Percentiles rank a stretch among this genome's conserved stretches.
Conservation (phyloP, 176 grass and related monocot genomes). For the Chrysopogon serrulatus region DNA sequence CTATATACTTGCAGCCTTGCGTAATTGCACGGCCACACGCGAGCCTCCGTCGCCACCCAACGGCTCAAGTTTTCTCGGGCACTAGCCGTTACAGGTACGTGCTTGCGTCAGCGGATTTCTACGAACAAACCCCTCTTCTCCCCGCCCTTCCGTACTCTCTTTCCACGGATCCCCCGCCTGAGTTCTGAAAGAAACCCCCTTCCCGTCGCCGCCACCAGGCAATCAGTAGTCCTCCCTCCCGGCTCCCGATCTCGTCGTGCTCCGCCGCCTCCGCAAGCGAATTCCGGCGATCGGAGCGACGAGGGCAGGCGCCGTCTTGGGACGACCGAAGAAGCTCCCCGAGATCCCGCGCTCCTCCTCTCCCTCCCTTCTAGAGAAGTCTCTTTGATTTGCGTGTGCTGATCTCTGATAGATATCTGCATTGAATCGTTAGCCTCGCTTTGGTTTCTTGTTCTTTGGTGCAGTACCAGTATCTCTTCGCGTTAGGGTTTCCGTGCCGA, state of each 20-base stretch:
- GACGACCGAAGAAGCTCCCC: constrained; percentile 10
- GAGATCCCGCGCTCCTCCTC: neutral
- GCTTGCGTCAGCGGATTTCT: no score
- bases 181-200: neutral
- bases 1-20: no score
- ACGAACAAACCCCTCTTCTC: no score
- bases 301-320: neutral
- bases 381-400: neutral
- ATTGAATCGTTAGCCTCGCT: neutral
- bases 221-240: neutral
- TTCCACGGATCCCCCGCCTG: neutral
- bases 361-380: neutral
- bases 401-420: neutral
- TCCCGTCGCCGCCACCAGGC: neutral
- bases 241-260: neutral
- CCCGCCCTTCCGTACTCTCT: neutral
- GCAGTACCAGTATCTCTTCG: neutral
- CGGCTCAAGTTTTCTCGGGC: neutral
- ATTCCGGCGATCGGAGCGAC: neutral
- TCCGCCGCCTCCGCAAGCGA: neutral
- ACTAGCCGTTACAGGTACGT: constrained; percentile 7
- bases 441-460: constrained; percentile 4
- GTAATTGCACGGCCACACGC: no score
- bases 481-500: neutral
- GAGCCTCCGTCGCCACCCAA: no score